Percentiles rank a stretch among this genome's conserved stretches.
Evolutionary conservation across 2,329 filamentous ascomycete species (phyloP).

Genomic region (Trichoderma pleuroti): DNA sequence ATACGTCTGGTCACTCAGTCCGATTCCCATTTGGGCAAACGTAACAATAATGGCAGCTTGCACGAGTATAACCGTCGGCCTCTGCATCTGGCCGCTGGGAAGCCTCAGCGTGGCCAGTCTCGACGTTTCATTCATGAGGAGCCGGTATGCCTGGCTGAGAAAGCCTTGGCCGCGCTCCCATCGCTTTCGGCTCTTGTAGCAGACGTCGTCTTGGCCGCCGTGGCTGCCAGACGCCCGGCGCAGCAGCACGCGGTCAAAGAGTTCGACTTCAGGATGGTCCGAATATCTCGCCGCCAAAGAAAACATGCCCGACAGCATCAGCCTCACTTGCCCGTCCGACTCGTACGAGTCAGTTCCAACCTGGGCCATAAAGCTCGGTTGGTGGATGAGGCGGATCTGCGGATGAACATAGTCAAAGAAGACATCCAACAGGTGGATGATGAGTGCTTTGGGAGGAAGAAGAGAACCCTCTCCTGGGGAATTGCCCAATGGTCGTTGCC

Average conservation of each 20-base stretch:
- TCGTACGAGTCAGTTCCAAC: not conserved
- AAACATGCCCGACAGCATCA: not conserved
- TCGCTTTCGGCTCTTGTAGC: not conserved
- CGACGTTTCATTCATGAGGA: not conserved
- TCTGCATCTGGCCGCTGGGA: not conserved
- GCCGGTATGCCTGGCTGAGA: not conserved
- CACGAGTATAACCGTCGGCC: not conserved
- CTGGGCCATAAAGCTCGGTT: not conserved
- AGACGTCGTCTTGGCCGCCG: not conserved
- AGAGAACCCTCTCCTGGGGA: not conserved
- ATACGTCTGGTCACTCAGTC: not conserved
- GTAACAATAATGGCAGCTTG: not conserved
- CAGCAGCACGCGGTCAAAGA: not conserved
- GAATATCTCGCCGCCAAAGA: not conserved
- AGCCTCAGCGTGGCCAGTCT: not conserved
- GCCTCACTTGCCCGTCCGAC: not conserved
- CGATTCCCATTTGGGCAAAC: not conserved
- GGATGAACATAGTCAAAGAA: not conserved
- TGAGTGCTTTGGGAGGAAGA: not conserved
- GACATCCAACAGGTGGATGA: not conserved
- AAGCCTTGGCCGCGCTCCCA: not conserved
- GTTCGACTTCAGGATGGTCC: not conserved
- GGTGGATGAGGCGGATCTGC: not conserved
- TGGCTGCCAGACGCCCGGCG: not conserved
- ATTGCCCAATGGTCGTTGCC: not conserved